Percentiles rank a stretch among this genome's conserved stretches.
Conservation (phyloP, 176 grass and related monocot species). For the Aegilops longissima region DNA sequence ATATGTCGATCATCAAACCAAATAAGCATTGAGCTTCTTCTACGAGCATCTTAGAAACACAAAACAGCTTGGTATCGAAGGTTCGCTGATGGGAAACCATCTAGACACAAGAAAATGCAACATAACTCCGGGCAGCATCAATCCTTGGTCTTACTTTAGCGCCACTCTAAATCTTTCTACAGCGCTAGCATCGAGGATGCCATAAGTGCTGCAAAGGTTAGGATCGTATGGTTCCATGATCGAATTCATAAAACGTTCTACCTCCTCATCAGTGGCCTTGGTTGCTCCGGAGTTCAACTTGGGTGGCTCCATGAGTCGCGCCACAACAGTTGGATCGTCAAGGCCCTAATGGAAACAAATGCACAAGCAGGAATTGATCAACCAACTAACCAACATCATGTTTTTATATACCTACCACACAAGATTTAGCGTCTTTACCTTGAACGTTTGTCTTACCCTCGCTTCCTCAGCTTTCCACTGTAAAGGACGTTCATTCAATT, state of each 20-base stretch:
- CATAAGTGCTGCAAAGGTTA: neutral
- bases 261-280: slow-evolving; percentile 1
- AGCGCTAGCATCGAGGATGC: no score
- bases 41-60: no score
- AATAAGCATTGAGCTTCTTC: no score
- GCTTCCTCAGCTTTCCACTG: neutral
- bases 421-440: neutral
- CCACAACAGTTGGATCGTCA: neutral
- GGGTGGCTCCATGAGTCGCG: neutral
- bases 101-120: no score
- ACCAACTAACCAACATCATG: neutral
- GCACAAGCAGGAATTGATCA: neutral
- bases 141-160: no score
- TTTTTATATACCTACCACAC: neutral
- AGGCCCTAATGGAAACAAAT: neutral
- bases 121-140: no score
- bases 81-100: no score
- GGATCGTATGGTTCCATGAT: neutral
- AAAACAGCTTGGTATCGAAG: no score
- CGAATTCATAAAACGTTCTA: neutral
- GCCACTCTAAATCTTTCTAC: no score
- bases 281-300: neutral
- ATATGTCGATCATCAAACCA: no score
- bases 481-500: neutral
- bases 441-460: neutral